Percentiles rank a stretch among this genome's conserved stretches.
phyloP scores from a whole-genome alignment of 2,329 filamentous ascomycete genomes.

The Phyllosticta paracitricarpa region DNA sequence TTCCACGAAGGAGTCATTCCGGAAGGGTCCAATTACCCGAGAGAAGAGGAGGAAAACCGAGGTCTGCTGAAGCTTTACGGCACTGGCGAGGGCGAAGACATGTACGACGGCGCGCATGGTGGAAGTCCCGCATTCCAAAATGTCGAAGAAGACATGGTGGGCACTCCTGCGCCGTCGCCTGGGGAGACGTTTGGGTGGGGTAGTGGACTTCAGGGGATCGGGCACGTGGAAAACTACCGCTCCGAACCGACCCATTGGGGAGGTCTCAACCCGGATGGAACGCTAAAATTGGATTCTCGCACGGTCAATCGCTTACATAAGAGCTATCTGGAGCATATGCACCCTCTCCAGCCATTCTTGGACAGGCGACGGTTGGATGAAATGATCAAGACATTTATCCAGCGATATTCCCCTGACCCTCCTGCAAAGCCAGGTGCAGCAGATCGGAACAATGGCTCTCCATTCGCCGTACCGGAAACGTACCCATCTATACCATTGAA shows the following conservation, averaged over 20 bases:
- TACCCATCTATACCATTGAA: slow-evolving; percentile 22
- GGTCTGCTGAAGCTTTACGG: slow-evolving; percentile 69
- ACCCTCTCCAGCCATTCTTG: slow-evolving; percentile 55
- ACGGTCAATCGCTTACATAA: slow-evolving; percentile 42
- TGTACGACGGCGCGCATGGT: slow-evolving; percentile 38
- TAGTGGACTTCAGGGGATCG: slow-evolving; percentile 29
- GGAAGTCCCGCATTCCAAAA: slow-evolving; percentile 30
- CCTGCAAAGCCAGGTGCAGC: not conserved
- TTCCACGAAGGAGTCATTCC: slow-evolving; percentile 45
- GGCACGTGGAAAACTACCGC: slow-evolving; percentile 20
- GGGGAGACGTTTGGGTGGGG: slow-evolving; percentile 39
- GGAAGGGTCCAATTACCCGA: slow-evolving; percentile 49
- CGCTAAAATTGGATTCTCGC: slow-evolving; percentile 42
- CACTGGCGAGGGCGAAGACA: slow-evolving; percentile 62
- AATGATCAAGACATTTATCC: slow-evolving; percentile 41
- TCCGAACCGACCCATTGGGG: slow-evolving; percentile 29
- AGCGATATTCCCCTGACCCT: slow-evolving; percentile 21
- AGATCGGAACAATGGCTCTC: slow-evolving; percentile 14
- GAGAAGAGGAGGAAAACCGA: slow-evolving; percentile 62
- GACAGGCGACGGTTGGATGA: slow-evolving; percentile 42
- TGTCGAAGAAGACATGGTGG: slow-evolving; percentile 22
- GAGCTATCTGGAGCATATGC: slow-evolving; percentile 51
- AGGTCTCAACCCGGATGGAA: slow-evolving; percentile 43
- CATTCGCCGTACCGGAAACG: slow-evolving; percentile 17
- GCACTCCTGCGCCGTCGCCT: slow-evolving; percentile 28